Evolutionary conservation across 805 yeast genomes (phyloP).

Genomic region (Candida ortonii): DNA sequence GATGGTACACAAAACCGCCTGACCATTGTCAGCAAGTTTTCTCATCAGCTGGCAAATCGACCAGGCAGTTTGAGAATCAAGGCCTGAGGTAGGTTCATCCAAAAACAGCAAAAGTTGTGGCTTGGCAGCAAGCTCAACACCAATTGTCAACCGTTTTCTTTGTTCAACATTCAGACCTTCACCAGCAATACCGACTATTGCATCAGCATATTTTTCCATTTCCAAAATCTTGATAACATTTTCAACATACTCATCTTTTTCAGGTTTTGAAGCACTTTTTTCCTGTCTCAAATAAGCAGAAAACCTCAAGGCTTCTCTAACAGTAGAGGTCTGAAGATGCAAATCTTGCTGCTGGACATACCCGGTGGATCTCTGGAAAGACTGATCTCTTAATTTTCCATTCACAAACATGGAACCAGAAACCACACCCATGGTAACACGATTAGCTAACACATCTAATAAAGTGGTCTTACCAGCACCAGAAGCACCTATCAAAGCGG

Average conservation of each 20-base stretch:
- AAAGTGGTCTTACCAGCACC: conserved; percentile 63
- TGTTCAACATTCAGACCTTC: conserved; percentile 55
- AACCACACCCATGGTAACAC: conserved; percentile 54
- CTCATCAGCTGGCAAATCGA: conserved; percentile 54
- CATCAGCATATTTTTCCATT: conserved; percentile 54
- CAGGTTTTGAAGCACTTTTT: conserved; percentile 36
- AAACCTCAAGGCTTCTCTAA: conserved; percentile 51
- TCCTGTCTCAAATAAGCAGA: conserved; percentile 51
- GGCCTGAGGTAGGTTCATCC: conserved; percentile 62
- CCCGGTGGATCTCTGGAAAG: conserved; percentile 55
- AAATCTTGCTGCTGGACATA: conserved; percentile 62
- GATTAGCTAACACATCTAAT: conserved; percentile 50
- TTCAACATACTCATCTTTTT: conserved; percentile 52
- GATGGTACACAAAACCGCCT: conserved; percentile 64
- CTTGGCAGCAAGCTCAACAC: conserved; percentile 55
- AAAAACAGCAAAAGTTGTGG: conserved; percentile 52
- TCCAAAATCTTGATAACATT: conserved; percentile 47
- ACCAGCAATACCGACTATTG: conserved; percentile 49
- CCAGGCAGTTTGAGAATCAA: conserved; percentile 61
- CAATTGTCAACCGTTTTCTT: conserved; percentile 52
- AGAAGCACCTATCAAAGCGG: conserved; percentile 70
- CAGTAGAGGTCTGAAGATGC: conserved; percentile 50
- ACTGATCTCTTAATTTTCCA: conserved; percentile 45
- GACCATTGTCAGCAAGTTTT: conserved; percentile 50
- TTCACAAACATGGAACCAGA: conserved; percentile 59